Evolutionary conservation across 2,329 filamentous ascomycete genomes (phyloP), one percentile per base, ranked within the genome.

Genomic region (Monosporascus cannonballus): DNA sequence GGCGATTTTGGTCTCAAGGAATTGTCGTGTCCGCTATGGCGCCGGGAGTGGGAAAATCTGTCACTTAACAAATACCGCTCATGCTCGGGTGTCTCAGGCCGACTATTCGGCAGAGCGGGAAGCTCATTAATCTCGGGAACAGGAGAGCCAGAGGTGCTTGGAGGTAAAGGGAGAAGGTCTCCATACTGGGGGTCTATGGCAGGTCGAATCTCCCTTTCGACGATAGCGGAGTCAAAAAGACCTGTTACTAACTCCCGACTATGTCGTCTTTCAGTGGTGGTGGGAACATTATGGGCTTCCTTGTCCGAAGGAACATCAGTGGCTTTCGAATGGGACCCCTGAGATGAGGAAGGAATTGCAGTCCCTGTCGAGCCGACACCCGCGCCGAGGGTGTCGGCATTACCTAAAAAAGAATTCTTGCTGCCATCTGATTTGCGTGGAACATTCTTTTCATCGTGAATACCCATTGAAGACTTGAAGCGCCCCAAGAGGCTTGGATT

Each of bases 331-430:
- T 68, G 71, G 67, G 69, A 65, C 61, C 66, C 64, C 62, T 69
- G 65, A 62, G 70, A 67, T 63, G 69, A 65, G 59, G 71, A 59
- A 54, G 69, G 71, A 64, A 69, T 70, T 58, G 70, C 75, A 67
- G 72, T 75, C 70, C 76, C 75, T 73, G 74, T 76, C 70, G 79
- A 67, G 79, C 83, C 83, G 81, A 74, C 83, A 85, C 82, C 81
- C 76, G 78, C 80, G 82, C 82, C 82, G 81, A 79, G 75, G 78
- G 77, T 85, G 78, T 74, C 82, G 82, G 83, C 80, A 77, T 80
- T 82, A 85, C 71, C 83, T 85, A 85, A 85, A 85, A 86, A 85
- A 85, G 81, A 81, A 72, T 77, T 69, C 68, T 73, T 71, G 56
- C 68, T 68, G 42, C 68, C 63, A 47, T 73, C 72, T 52, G 61